Percentiles rank a stretch among this genome's conserved stretches.
Evolutionary conservation across 495 filamentous ascomycete species (phyloP).

Genomic region (Tuber calosporum): DNA sequence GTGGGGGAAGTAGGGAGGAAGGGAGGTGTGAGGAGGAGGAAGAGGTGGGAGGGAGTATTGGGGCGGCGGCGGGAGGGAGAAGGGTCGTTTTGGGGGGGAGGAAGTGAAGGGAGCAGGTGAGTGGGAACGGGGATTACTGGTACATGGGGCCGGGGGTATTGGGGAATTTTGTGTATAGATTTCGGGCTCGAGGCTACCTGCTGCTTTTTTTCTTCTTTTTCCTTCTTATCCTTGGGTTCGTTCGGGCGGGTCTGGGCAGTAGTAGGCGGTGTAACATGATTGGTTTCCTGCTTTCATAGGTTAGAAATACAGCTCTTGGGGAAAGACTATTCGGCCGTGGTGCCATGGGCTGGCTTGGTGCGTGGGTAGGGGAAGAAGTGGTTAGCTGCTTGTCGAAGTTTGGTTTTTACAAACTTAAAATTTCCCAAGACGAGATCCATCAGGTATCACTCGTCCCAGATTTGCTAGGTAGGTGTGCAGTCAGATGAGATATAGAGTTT

Average conservation of each 20-base stretch:
- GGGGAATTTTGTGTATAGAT: background rate
- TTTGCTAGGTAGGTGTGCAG: background rate
- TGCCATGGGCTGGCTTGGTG: background rate
- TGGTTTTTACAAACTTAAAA: background rate
- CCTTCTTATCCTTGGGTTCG: background rate
- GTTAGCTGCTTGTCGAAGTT: background rate
- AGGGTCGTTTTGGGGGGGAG: slow-evolving; percentile 30
- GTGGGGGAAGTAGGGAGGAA: slow-evolving; percentile 5
- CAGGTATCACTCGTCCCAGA: background rate
- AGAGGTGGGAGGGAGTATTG: slow-evolving; percentile 8
- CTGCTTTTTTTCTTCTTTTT: background rate
- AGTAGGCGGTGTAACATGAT: background rate
- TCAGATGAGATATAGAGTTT: background rate
- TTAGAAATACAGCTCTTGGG: background rate
- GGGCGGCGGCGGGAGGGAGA: slow-evolving; percentile 20
- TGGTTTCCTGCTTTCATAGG: background rate
- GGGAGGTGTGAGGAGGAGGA: background rate
- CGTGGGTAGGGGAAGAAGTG: background rate
- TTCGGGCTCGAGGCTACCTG: background rate
- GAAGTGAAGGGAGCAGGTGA: background rate
- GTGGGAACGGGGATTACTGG: background rate
- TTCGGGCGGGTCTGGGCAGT: background rate
- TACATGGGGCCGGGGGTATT: background rate
- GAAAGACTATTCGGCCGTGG: background rate
- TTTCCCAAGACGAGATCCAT: background rate